Conservation (phyloP, 164 flowering plant genomes). For the Vitis rupestris region DNA sequence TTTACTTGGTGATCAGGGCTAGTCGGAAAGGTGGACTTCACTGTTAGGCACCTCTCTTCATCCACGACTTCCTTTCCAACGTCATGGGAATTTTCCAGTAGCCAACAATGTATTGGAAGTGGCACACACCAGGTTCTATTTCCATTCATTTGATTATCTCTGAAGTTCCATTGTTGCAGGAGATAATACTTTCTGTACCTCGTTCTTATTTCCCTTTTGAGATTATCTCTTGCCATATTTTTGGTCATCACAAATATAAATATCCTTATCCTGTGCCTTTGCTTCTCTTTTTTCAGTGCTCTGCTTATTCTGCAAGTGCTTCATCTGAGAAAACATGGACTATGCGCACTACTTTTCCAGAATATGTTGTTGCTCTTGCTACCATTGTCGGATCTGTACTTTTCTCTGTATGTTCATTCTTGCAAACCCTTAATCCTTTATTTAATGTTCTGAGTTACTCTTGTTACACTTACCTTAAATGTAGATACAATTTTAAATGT, state of each 20-base stretch:
- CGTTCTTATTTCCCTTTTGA: not conserved
- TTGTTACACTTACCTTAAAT: not conserved
- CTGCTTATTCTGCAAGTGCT: constrained; percentile 73
- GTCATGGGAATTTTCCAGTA: constrained; percentile 51
- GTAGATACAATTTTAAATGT: not conserved
- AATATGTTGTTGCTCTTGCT: constrained; percentile 97
- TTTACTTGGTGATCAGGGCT: constrained; percentile 45
- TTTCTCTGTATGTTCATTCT: constrained; percentile 58
- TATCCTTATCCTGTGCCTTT: constrained; percentile 5
- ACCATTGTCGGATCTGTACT: constrained; percentile 96
- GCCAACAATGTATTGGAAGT: constrained; percentile 60
- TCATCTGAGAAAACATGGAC: constrained; percentile 92
- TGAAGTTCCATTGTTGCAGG: not conserved
- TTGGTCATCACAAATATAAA: no score
- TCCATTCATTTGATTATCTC: not conserved
- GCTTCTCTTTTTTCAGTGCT: constrained; percentile 49
- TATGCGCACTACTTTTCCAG: constrained; percentile 91
- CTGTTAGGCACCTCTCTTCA: constrained; percentile 87
- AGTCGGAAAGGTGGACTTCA: constrained; percentile 90
- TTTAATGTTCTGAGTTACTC: no score
- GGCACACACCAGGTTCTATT: constrained; percentile 55
- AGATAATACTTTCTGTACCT: not conserved
- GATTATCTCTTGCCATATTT: not conserved
- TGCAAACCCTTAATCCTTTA: constrained; percentile 1
- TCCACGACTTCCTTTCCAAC: constrained; percentile 54